Evolutionary conservation across 2,329 filamentous ascomycete species (phyloP), one percentile per base, ranked within the genome.

Genomic region (Fusarium illudens): DNA sequence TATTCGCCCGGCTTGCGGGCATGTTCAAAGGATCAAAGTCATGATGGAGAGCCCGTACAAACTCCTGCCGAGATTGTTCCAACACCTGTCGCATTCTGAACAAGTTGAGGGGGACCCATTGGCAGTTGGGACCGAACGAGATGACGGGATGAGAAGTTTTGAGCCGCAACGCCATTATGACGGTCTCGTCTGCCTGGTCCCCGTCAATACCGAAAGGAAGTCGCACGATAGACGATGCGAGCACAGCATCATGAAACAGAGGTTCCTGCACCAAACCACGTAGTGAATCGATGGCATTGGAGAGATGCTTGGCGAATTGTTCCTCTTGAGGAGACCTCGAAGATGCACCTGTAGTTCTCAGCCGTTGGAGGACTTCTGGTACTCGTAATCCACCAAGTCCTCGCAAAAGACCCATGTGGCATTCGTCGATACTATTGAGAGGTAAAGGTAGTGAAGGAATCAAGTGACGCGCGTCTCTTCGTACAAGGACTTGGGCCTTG

Each of bases 61-160:
- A 92, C 2, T 82, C 83, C 4, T 86, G 82, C 44, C 88, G 83
- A 68, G 88, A 84, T 0, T 83, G 80, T 71, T 88, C 86, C 0
- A 86, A 83, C 64, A 89, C 84, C 76, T 92, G 90, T 62, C 89
- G 87, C 4, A 85, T 80, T 67, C 86, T 88, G 80, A 92, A 91
- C 65, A 92, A 87, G 50, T 79, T 84, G 30, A 91, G 79, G 0
- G 90, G 88, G 3, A 85, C 81, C 66, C 90, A 89, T 56, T 84
- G 81, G 70, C 86, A 84, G 20, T 83, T 82, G 2, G 84, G 78
- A 20, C 83, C 83, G 2, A 79, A 79, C 7, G 85, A 76, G 34
- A 81, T 82, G 20, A 82, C 80, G 67, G 90, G 86, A 30, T 91
- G 86, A 1, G 86, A 86, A 20, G 89, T 84, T 49, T 91, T 83